phyloP scores from a whole-genome alignment of 306 rosid genomes.

The Quercus gilva region DNA sequence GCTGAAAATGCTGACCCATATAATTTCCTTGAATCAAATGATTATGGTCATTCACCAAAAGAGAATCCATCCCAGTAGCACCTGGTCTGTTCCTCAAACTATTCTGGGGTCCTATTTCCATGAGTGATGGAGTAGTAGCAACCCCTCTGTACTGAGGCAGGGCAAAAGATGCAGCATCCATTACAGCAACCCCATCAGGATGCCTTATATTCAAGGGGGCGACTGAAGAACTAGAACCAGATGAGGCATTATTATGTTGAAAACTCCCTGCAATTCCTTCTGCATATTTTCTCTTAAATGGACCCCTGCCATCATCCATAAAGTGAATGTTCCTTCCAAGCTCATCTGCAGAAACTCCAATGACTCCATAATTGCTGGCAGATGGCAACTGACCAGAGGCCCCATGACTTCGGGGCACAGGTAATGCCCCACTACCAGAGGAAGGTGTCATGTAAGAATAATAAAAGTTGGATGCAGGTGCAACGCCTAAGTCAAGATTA shows the following conservation, averaged over 20 bases:
- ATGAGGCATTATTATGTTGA: slow-evolving; percentile 56
- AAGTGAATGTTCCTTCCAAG: slow-evolving; percentile 54
- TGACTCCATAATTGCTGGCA: slow-evolving; percentile 48
- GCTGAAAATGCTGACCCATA: slow-evolving; percentile 74
- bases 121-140: slow-evolving; percentile 39
- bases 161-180: slow-evolving; percentile 54
- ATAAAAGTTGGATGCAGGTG: slow-evolving; percentile 50
- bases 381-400: slow-evolving; percentile 58
- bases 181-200: slow-evolving; percentile 57
- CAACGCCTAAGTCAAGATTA: slow-evolving; percentile 58
- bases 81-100: slow-evolving; percentile 51
- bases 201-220: slow-evolving; percentile 60
- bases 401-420: slow-evolving; percentile 56
- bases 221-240: slow-evolving; percentile 57
- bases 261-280: slow-evolving; percentile 64
- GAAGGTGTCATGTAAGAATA: slow-evolving; percentile 68
- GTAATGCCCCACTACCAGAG: slow-evolving; percentile 57
- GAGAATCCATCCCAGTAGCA: slow-evolving; percentile 45
- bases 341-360: slow-evolving; percentile 59
- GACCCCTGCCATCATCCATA: slow-evolving; percentile 74
- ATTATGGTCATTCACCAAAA: slow-evolving; percentile 57
- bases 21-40: slow-evolving; percentile 67
- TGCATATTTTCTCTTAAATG: slow-evolving; percentile 69
- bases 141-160: slow-evolving; percentile 42
- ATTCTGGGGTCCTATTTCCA: slow-evolving; percentile 60